Conservation (phyloP, 495 filamentous ascomycete species). For the Hyaloscypha finlandica region DNA sequence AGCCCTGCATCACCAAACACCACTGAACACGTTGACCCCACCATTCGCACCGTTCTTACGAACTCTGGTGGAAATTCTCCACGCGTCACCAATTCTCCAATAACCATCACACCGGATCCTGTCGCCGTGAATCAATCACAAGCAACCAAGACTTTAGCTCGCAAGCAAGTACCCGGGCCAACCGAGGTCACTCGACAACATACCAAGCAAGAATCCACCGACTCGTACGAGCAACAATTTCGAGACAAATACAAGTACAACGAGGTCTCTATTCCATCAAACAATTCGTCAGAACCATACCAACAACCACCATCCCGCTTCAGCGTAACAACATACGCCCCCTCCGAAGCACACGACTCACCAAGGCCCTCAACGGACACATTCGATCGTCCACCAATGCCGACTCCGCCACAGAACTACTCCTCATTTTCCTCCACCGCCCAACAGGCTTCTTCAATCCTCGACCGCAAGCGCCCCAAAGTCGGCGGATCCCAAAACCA, state of each 20-base stretch:
- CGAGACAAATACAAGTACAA: slow-evolving; percentile 31
- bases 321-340: slow-evolving; percentile 72
- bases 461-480: slow-evolving; percentile 28
- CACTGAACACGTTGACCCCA: slow-evolving; percentile 8
- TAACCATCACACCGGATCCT: slow-evolving; percentile 16
- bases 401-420: slow-evolving; percentile 17
- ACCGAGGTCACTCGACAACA: slow-evolving; percentile 17
- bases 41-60: slow-evolving; percentile 28
- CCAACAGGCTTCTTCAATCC: slow-evolving; percentile 14
- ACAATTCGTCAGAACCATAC: slow-evolving; percentile 27
- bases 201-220: slow-evolving; percentile 35
- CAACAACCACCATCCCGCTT: slow-evolving; percentile 67
- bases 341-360: slow-evolving; percentile 50
- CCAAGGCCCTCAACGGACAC: slow-evolving; percentile 54
- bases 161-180: background rate
- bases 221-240: slow-evolving; percentile 35
- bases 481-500: slow-evolving; percentile 11
- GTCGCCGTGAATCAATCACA: slow-evolving; percentile 15
- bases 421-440: background rate
- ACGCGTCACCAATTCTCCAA: slow-evolving; percentile 21
- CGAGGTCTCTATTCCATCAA: slow-evolving; percentile 18
- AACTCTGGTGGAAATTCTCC: slow-evolving; percentile 25
- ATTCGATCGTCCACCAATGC: slow-evolving; percentile 27
- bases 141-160: slow-evolving; percentile 9
- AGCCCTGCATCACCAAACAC: slow-evolving; percentile 27